Conservation (phyloP, 306 rosid species). For the Amphicarpaea edgeworthii region DNA sequence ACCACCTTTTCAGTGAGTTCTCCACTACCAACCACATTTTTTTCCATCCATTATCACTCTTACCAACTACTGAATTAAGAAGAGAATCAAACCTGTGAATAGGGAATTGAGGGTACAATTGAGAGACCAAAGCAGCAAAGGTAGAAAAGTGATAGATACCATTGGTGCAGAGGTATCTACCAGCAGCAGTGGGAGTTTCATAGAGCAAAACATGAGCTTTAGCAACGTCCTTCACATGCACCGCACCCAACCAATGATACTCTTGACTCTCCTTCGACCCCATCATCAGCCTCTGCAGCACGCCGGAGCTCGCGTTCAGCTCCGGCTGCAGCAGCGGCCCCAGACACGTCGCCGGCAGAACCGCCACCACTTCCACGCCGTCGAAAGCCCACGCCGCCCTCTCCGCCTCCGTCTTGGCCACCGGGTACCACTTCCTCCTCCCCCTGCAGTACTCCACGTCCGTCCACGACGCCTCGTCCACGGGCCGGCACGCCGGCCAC, state of each 20-base stretch:
- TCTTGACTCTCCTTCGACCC: slow-evolving; percentile 84
- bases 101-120: slow-evolving; percentile 71
- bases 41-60: too few species aligned
- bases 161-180: slow-evolving; percentile 87
- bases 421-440: slow-evolving; percentile 85
- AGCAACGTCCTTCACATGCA: slow-evolving; percentile 81
- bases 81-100: slow-evolving; percentile 71
- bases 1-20: too few species aligned
- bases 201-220: slow-evolving; percentile 59
- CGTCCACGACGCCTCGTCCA: slow-evolving; percentile 87
- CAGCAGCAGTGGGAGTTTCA: slow-evolving; percentile 70
- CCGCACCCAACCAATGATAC: slow-evolving; percentile 88
- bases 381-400: slow-evolving; percentile 76
- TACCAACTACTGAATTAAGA: too few species aligned
- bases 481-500: slow-evolving; percentile 61
- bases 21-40: too few species aligned
- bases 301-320: slow-evolving; percentile 85
- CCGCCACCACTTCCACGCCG: slow-evolving; percentile 64
- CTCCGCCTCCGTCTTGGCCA: slow-evolving; percentile 87
- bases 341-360: slow-evolving; percentile 74
- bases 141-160: slow-evolving; percentile 76
- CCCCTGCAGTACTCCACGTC: slow-evolving; percentile 70
- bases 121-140: slow-evolving; percentile 65
- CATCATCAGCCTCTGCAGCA: slow-evolving; percentile 64
- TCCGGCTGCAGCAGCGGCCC: slow-evolving; percentile 71